Conservation (phyloP, 305 asterid species). For the Solanum chacoense region DNA sequence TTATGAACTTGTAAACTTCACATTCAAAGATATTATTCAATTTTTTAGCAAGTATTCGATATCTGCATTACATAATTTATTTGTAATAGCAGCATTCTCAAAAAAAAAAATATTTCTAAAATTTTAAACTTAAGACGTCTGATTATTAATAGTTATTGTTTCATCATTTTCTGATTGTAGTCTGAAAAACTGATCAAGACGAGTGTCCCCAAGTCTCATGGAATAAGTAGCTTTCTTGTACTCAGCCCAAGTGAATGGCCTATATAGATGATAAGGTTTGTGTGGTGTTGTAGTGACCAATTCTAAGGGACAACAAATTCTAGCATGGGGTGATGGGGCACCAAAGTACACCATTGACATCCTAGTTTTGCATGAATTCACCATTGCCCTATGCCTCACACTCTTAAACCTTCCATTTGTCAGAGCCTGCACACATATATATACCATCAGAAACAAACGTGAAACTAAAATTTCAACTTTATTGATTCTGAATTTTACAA, state of each 20-base stretch:
- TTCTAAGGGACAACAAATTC: constrained; percentile 26
- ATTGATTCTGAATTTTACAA: no score
- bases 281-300: constrained; percentile 14
- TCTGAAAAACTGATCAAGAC: constrained; percentile 16
- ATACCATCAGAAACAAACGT: neutral
- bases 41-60: neutral
- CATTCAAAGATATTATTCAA: neutral
- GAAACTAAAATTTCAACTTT: no score
- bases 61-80: neutral
- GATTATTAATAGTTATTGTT: neutral
- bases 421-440: constrained; percentile 23
- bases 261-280: constrained; percentile 15
- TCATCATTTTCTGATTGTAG: constrained; percentile 2
- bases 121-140: neutral
- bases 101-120: accelerated
- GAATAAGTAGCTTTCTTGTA: constrained; percentile 10
- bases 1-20: neutral
- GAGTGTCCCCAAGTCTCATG: constrained; percentile 7
- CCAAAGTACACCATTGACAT: constrained; percentile 56
- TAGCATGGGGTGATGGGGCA: constrained; percentile 43
- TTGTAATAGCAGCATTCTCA: neutral
- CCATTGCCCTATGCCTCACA: constrained; percentile 49
- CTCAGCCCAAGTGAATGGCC: constrained; percentile 40
- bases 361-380: constrained; percentile 31
- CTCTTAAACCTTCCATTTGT: constrained; percentile 62